These are phyloP conservation scores for Setaria italica DNA, from an alignment of 202 grass and related monocot species.

Conservation along the genomic window DNA sequence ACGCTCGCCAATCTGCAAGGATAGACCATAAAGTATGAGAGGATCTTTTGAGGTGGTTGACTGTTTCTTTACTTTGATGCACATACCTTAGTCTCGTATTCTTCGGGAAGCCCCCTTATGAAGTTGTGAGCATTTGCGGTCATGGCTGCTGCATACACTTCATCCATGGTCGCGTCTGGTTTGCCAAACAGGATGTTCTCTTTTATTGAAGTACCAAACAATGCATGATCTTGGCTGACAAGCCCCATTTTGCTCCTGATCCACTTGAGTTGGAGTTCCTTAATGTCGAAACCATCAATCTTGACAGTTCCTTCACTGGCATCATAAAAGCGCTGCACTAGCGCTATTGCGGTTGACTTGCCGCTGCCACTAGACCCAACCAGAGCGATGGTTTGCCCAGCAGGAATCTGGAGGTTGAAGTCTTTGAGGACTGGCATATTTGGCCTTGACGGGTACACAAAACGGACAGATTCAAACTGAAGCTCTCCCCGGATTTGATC, in stretches of 20 bases:
- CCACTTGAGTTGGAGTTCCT: constrained; percentile 75
- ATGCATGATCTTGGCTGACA: constrained; percentile 95
- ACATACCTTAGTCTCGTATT: constrained; percentile 90
- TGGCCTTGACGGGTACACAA: constrained; percentile 90
- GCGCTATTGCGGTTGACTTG: constrained; percentile 88
- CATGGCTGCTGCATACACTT: constrained; percentile 91
- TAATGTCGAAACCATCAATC: constrained; percentile 82
- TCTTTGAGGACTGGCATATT: constrained; percentile 72
- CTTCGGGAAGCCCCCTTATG: constrained; percentile 83
- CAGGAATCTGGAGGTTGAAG: constrained; percentile 81
- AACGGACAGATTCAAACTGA: constrained; percentile 71
- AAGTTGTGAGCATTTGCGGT: constrained; percentile 98
- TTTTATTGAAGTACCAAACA: constrained; percentile 91
- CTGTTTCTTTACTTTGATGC: constrained; percentile 8
- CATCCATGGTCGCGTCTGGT: constrained; percentile 76
- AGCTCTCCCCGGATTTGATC: constrained; percentile 70
- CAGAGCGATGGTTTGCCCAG: constrained; percentile 84
- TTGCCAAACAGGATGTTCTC: constrained; percentile 97
- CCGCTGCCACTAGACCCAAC: constrained; percentile 94
- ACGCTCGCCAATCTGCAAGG: constrained; percentile 87
- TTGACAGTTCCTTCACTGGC: constrained; percentile 75
- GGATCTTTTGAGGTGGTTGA: constrained; percentile 2
- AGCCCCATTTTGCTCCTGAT: constrained; percentile 94
- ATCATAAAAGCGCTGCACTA: constrained; percentile 98
- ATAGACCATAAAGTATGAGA: constrained; percentile 16